Evolutionary conservation across 345 rosid species (phyloP).

Genomic region (Brassica juncea): DNA sequence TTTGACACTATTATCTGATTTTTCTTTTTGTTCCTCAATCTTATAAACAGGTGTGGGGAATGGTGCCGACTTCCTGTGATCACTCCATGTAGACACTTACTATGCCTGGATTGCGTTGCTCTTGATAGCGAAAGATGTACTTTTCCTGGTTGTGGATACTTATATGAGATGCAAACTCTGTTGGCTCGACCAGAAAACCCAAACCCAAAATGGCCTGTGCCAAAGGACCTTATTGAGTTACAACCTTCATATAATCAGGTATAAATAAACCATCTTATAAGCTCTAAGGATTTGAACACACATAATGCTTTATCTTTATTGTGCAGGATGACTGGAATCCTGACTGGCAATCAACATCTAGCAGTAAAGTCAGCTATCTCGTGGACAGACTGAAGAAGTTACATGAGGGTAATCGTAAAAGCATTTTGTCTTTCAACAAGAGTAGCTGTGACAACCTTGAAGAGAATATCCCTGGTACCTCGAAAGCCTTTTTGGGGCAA

Average conservation of each 20-base stretch:
- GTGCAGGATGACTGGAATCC: conserved; percentile 95
- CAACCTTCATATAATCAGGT: conserved; percentile 98
- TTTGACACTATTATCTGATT: conserved; percentile 17
- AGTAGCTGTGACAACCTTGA: conserved; percentile 31
- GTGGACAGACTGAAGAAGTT: conserved; percentile 66
- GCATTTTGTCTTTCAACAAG: conserved; percentile 31
- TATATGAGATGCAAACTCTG: conserved; percentile 85
- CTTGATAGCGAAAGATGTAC: conserved; percentile 74
- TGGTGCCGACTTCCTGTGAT: conserved; percentile 97
- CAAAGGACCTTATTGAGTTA: conserved; percentile 93
- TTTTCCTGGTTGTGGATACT: conserved; percentile 67
- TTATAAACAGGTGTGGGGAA: conserved; percentile 71
- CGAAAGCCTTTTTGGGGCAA: conserved; percentile 28
- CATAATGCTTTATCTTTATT: conserved; percentile 27
- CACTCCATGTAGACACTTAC: conserved; percentile 91
- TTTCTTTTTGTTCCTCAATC: conserved; percentile 10
- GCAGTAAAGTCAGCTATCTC: conserved; percentile 90
- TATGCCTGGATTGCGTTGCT: conserved; percentile 87
- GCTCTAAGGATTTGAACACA: conserved; percentile 10
- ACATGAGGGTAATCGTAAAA: conserved; percentile 51
- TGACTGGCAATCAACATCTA: conserved; percentile 95
- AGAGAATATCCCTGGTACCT: conserved; percentile 35
- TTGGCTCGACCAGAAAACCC: conserved; percentile 91
- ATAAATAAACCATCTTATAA: conserved; percentile 10
- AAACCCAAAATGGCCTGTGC: conserved; percentile 95